Evolutionary conservation across 2,329 filamentous ascomycete species (phyloP), one percentile per base, ranked within the genome.

Genomic region (Colletotrichum caudatum): DNA sequence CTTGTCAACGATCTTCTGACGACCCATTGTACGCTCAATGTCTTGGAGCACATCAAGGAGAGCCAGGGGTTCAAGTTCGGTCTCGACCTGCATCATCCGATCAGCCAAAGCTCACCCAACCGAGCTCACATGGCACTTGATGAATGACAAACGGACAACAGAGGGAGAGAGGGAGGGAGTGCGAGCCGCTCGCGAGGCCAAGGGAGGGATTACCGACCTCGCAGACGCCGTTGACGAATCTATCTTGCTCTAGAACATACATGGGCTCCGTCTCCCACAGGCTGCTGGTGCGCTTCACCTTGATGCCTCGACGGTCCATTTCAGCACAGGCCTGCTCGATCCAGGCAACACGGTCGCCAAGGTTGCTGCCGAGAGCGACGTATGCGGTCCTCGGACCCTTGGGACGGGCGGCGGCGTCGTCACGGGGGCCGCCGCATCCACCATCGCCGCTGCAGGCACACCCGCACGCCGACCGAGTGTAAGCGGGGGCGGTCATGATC

Each of bases 251-350:
- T 74, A 93, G 84, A 74, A 98, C 93, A 81, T 99, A 99, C 96
- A 99, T 99, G 29, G 96, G 94, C 76, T 94, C 91, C 4, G 95
- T 99, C 83, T 98, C 94, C 88, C 96, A 99, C 3, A 99, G 85
- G 73, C 91, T 92, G 80, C 95, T 98, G 0, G 95, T 97, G 76
- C 91, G 87, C 77, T 90, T 87, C 50, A 99, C 88, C 64, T 83
- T 89, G 78, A 98, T 94, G 44, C 90, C 91, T 29, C 89, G 86
- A 56, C 86, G 84, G 74, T 93, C 90, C 90, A 99, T 94, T 78
- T 92, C 89, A 56, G 85, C 86, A 79, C 94, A 95, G 0, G 96
- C 95, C 76, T 88, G 86, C 80, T 98, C 94, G 74, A 99, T 97
- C 88, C 92, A 93, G 53, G 86, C 88, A 63, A 97, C 87, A 53